These are phyloP conservation scores for Starmerella scarabaei DNA, from an alignment of 805 yeast genomes.

Conservation along the genomic window DNA sequence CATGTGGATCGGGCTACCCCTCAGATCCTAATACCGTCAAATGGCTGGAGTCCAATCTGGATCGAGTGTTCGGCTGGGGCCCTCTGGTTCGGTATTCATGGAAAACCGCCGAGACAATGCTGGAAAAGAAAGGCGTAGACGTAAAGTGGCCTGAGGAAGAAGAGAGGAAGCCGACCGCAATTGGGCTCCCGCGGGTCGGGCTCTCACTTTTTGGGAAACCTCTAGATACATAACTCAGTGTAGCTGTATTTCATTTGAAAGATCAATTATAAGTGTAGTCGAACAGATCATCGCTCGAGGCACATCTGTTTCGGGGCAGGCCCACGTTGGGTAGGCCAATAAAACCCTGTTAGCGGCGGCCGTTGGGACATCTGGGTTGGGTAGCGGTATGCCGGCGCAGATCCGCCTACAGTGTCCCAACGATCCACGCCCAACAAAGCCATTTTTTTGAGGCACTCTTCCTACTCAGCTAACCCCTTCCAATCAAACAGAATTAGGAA, in stretches of 20 bases:
- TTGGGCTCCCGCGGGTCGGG: conserved; percentile 9
- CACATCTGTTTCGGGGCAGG: too few relatives aligned
- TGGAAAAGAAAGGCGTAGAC: conserved; percentile 40
- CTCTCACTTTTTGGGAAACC: conserved; percentile 9
- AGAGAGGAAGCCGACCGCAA: background rate
- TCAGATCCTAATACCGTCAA: conserved; percentile 74
- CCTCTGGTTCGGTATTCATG: conserved; percentile 71
- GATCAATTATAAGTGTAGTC: too few relatives aligned
- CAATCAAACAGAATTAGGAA: too few relatives aligned
- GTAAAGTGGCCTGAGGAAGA: conserved; percentile 41
- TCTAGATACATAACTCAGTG: too few relatives aligned
- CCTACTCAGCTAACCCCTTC: background rate
- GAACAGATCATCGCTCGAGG: too few relatives aligned
- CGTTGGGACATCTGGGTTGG: too few relatives aligned
- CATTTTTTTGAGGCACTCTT: background rate
- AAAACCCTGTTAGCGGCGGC: too few relatives aligned
- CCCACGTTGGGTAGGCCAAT: too few relatives aligned
- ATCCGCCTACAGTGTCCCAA: background rate
- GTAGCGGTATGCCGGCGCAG: background rate
- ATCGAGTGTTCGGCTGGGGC: conserved; percentile 79
- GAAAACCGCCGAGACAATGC: conserved; percentile 77
- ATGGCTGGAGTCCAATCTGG: conserved; percentile 57
- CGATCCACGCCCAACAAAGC: background rate
- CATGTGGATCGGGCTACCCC: conserved; percentile 88
- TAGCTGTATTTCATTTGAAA: too few relatives aligned